Base-by-base conservation (phyloP, 208 protist genomes). In the Trypanosoma brucei region DNA sequence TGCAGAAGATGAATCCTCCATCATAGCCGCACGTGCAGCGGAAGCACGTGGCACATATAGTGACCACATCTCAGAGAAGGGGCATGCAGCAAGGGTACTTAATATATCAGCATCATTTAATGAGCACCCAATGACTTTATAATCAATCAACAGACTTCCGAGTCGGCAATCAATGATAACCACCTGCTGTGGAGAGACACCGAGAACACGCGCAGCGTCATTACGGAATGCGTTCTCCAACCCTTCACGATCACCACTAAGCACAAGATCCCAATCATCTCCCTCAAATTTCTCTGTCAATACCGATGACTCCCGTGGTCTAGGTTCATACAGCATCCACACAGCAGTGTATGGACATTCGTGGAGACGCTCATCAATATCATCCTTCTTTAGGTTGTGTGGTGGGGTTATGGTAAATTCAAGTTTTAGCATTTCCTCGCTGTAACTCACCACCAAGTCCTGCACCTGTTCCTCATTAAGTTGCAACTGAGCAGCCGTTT, bases 281-380 rank as follows among this genome's bases (percentile, higher is more conserved):
- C 44, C 44, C 44, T 48, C 44, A 14, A 48, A 48, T 14, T 8
- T 48, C 9, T 14, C 9, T 13, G 60, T 55, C 35, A 72, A 36
- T n/a, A 54, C 67, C 9, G 39, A 36, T 13, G 60, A 38, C 67
- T 67, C 52, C 9, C 52, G 31, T 14, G 33, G 33, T 14, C 11
- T 8, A 8, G 13, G 9, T 14, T 56, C 44, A 14, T 48, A 48
- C 44, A 48, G 44, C 44, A 14, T 14, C 44, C 44, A 48, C 44
- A 48, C 44, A 48, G 9, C 44, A 8, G 7, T 14, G 44, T 48
- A 48, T 14, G 7, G 9, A 14, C 44, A 48, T 14, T 8, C 70
- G 49, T 78, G 48, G 22, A 68, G 53, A 22, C 78, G 42, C 37
- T 61, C 22, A 35, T 62, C 44, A 48, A 48, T 48, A 8, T n/a